A percentile compares a stretch with the other conserved stretches of the same genome.
Evolutionary conservation across 495 filamentous ascomycete genomes (phyloP).

Genomic region (Opeltia flavorubescens): DNA sequence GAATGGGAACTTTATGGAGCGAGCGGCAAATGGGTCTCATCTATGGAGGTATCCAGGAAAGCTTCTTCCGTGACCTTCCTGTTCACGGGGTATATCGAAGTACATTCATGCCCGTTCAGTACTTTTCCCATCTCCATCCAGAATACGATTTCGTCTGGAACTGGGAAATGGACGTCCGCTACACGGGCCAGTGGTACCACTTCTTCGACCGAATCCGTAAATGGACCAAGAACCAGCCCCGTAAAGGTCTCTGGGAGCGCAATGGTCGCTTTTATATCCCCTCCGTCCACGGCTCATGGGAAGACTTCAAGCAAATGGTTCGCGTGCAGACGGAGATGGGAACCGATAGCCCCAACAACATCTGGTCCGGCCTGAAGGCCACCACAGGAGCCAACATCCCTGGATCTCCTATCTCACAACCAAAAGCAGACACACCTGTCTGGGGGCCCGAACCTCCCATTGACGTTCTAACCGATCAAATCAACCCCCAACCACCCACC

Average conservation of each 20-base stretch:
- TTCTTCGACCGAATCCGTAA: conserved; percentile 57
- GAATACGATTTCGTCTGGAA: conserved; percentile 98
- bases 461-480: conserved; percentile 55
- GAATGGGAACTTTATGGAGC: conserved; percentile 82
- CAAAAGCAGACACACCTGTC: conserved; percentile 47
- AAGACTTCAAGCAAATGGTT: conserved; percentile 87
- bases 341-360: conserved; percentile 55
- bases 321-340: conserved; percentile 77
- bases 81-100: conserved; percentile 86
- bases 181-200: conserved; percentile 93
- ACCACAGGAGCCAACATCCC: conserved; percentile 24
- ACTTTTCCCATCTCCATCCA: conserved; percentile 76
- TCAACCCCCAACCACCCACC: conserved; percentile 56
- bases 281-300: conserved; percentile 75
- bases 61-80: conserved; percentile 54
- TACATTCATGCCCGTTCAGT: conserved; percentile 85
- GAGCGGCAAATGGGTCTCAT: conserved; percentile 80
- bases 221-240: conserved; percentile 74
- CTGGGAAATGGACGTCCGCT: conserved; percentile 96
- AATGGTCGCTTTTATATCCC: conserved; percentile 88
- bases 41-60: conserved; percentile 71
- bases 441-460: conserved; percentile 76
- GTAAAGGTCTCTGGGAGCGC: conserved; percentile 89
- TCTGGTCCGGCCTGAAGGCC: conserved; percentile 42
- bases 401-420: conserved; percentile 32